Conservation (phyloP, 1,284 basidiomycete species). For the Leucoagaricus sp. region DNA sequence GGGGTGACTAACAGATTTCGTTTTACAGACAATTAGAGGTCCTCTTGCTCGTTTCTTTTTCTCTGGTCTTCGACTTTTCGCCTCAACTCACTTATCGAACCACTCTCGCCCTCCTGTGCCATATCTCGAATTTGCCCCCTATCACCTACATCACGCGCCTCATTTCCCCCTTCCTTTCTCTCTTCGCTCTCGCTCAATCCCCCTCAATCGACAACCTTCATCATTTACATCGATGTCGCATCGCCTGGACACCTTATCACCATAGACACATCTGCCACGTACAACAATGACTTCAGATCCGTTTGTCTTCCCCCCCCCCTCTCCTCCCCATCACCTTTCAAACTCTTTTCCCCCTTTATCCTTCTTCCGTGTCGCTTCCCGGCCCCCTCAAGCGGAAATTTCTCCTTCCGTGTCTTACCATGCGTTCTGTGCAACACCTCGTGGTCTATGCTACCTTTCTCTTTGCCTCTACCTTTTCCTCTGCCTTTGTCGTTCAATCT, state of each 20-base stretch:
- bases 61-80: not conserved
- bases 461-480: not conserved
- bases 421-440: not conserved
- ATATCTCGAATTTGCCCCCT: not conserved
- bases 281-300: too few species aligned
- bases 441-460: not conserved
- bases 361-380: not conserved
- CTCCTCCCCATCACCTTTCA: not conserved
- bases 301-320: too few species aligned
- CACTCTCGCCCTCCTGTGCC: not conserved
- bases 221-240: not conserved
- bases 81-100: not conserved
- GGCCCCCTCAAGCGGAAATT: not conserved
- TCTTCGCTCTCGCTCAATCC: too few species aligned
- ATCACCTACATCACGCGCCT: not conserved
- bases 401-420: not conserved
- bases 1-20: not conserved
- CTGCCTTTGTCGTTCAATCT: not conserved
- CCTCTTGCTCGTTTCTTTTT: not conserved
- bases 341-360: not conserved
- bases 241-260: not conserved
- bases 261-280: not conserved
- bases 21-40: not conserved
- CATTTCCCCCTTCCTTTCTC: not conserved
- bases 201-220: not conserved